phyloP scores from a whole-genome alignment of 352 stramenopile species.

The Phytopythium vexans region DNA sequence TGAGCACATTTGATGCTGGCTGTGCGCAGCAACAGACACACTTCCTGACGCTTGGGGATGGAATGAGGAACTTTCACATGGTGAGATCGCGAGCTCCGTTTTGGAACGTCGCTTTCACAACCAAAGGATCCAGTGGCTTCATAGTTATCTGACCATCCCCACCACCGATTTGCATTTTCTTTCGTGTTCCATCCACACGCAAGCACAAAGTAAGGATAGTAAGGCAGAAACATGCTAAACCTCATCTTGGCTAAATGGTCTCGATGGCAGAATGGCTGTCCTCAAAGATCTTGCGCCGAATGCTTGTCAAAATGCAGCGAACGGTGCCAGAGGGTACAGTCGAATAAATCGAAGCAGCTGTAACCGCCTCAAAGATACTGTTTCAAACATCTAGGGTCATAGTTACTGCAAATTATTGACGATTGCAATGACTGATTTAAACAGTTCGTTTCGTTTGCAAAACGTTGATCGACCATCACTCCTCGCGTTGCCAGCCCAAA shows the following conservation, averaged over 20 bases:
- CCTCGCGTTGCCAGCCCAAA: not conserved
- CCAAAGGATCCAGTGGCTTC: conserved; percentile 86
- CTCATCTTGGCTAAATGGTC: no score
- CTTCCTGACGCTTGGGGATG: conserved; percentile 23
- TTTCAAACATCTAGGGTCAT: no score
- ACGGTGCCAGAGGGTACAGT: no score
- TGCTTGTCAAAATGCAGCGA: no score
- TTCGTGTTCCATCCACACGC: not conserved
- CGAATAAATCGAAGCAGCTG: no score
- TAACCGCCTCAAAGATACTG: no score
- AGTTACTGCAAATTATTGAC: no score
- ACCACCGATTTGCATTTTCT: not conserved
- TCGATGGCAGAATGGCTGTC: no score
- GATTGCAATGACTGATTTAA: no score
- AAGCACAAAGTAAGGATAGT: no score
- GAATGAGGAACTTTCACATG: conserved; percentile 72
- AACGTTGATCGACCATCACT: conserved; percentile 1
- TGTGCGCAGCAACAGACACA: conserved; percentile 3
- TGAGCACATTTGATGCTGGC: conserved; percentile 46
- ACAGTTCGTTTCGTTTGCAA: not conserved
- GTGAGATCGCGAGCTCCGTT: conserved; percentile 71
- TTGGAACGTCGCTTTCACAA: conserved; percentile 68
- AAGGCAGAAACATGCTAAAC: no score
- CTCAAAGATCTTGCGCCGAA: no score
- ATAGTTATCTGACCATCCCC: conserved; percentile 84